phyloP scores from a whole-genome alignment of 2,329 filamentous ascomycete species.

The Trichoderma cornu-damae region DNA sequence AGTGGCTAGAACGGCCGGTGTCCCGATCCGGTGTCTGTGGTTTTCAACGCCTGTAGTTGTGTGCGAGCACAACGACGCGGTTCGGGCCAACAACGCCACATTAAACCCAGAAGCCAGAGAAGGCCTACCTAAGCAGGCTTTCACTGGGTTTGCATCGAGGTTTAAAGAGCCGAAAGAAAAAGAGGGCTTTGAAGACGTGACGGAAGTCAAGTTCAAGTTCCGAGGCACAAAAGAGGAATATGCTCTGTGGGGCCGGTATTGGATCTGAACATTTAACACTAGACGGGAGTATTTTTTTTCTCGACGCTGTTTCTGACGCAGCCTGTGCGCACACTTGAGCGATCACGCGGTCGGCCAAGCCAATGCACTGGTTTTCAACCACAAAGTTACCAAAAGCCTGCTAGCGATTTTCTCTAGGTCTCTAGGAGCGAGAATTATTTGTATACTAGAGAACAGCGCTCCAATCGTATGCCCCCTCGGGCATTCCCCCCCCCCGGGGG shows the following conservation, averaged over 20 bases:
- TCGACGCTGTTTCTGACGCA: not conserved
- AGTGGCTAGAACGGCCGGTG: conserved; percentile 62
- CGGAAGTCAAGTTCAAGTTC: conserved; percentile 70
- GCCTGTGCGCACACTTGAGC: too few relatives aligned
- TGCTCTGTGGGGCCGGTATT: conserved; percentile 70
- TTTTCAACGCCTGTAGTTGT: conserved; percentile 69
- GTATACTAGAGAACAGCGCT: not conserved
- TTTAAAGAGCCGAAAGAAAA: conserved; percentile 65
- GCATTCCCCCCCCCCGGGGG: not conserved
- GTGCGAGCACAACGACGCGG: conserved; percentile 80
- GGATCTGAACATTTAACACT: conserved; percentile 48
- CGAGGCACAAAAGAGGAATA: conserved; percentile 64
- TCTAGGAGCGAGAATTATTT: not conserved
- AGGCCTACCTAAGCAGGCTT: conserved; percentile 72
- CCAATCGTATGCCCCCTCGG: not conserved
- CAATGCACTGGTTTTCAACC: not conserved
- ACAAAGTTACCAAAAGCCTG: not conserved
- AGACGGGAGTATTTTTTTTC: not conserved
- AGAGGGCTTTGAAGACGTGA: conserved; percentile 82
- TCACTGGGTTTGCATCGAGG: conserved; percentile 66
- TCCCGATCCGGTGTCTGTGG: conserved; percentile 79
- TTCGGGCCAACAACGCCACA: conserved; percentile 64
- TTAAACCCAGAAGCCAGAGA: conserved; percentile 79
- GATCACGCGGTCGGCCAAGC: not conserved
- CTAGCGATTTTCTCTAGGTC: not conserved